Evolutionary conservation across 2,329 filamentous ascomycete genomes (phyloP).

Genomic region (Coniochaeta ligniaria): DNA sequence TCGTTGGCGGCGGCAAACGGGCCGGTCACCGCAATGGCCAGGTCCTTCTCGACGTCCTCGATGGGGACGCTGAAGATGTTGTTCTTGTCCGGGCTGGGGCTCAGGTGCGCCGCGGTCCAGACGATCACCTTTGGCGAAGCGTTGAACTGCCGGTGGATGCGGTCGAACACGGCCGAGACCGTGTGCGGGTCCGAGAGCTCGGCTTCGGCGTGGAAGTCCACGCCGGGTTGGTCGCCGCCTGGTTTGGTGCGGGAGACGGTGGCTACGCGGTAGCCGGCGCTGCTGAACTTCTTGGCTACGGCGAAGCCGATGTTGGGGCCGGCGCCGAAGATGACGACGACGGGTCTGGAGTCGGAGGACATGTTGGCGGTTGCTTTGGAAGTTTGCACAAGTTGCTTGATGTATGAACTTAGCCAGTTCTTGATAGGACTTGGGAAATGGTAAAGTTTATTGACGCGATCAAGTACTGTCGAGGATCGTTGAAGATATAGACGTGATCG

Average conservation of each 20-base stretch:
- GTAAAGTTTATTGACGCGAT: background rate
- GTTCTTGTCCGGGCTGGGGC: constrained; percentile 4
- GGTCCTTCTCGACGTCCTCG: constrained; percentile 3
- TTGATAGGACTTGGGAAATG: background rate
- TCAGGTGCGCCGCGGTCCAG: constrained; percentile 7
- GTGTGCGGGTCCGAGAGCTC: constrained; percentile 5
- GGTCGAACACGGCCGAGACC: constrained; percentile 1
- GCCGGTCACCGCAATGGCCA: constrained; percentile 5
- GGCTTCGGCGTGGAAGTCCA: constrained; percentile 5
- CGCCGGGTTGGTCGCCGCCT: background rate
- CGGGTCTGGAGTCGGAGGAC: background rate
- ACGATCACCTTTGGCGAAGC: constrained; percentile 6
- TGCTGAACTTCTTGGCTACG: constrained; percentile 7
- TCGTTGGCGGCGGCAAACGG: constrained; percentile 7
- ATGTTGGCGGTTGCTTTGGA: background rate
- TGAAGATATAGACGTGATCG: no score
- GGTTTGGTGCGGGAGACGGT: constrained; percentile 8
- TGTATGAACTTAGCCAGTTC: background rate
- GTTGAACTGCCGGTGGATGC: background rate
- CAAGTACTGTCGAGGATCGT: no score
- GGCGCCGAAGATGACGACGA: constrained; percentile 9
- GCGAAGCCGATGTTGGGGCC: constrained; percentile 9
- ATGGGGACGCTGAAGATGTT: constrained; percentile 7
- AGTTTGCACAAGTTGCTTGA: background rate
- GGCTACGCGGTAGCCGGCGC: constrained; percentile 8